Percentiles rank a stretch among this genome's conserved stretches.
Evolutionary conservation across 208 protist genomes (phyloP).

Genomic region (Porcisia hertigi): DNA sequence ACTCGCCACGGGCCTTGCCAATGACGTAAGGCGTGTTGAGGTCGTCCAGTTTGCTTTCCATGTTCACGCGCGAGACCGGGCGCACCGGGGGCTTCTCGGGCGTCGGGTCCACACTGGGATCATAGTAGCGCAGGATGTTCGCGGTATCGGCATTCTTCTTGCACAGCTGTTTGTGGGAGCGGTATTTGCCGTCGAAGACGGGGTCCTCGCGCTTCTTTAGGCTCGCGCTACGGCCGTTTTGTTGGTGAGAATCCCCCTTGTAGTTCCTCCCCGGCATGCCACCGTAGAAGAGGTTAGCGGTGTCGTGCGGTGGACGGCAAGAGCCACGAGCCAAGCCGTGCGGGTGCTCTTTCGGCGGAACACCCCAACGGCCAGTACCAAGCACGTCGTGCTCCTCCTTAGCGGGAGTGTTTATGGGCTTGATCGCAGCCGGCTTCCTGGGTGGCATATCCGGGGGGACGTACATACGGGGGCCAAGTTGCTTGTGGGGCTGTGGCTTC

Average conservation of each 20-base stretch:
- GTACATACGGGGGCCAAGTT: conserved; percentile 59
- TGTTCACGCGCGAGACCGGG: conserved; percentile 39
- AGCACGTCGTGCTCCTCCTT: conserved; percentile 84
- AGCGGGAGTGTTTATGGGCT: conserved; percentile 56
- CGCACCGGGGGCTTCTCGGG: conserved; percentile 16
- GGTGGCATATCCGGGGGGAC: conserved; percentile 54
- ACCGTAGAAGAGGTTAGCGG: conserved; percentile 42
- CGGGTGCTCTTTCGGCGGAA: conserved; percentile 39
- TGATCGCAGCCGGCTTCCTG: conserved; percentile 39
- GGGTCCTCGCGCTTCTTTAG: conserved; percentile 20
- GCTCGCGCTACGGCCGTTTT: background rate
- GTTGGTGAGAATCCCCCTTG: background rate
- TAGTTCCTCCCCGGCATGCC: conserved; percentile 6
- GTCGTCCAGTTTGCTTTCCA: conserved; percentile 30
- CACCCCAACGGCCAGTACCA: conserved; percentile 63
- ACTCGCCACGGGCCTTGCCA: conserved; percentile 23
- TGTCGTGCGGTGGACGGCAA: conserved; percentile 53
- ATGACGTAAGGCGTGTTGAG: conserved; percentile 14
- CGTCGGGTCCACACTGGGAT: conserved; percentile 51
- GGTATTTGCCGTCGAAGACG: conserved; percentile 17
- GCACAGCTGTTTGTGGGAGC: conserved; percentile 15
- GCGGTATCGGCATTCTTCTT: conserved; percentile 29
- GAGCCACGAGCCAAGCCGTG: conserved; percentile 40
- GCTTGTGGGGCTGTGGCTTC: conserved; percentile 36
- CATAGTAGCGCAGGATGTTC: conserved; percentile 66